Base-by-base conservation (phyloP, 2,329 filamentous ascomycete species). In the Fusarium nematophilum region DNA sequence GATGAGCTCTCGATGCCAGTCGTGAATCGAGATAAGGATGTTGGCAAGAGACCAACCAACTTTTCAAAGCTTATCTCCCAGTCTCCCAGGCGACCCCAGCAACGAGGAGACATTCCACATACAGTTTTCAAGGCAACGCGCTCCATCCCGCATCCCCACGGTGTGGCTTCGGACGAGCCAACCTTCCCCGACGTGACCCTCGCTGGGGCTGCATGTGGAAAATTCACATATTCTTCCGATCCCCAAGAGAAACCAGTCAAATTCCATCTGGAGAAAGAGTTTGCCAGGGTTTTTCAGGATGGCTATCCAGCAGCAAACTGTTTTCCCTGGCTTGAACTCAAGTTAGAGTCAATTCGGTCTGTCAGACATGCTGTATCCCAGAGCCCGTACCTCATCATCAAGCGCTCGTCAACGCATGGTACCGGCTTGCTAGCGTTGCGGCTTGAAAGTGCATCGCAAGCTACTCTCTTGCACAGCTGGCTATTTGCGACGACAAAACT, bases 1-100 rank as follows among this genome's bases (percentile, higher is more conserved):
- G 74, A 76, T 43, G 73, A 76, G 54, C 62, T 76, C 10, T 60
- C 47, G 23, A 47, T 18, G 3, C 25, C 51, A 5, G 36, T 30
- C 13, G 38, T 33, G 18, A 47, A 43, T 30, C 37, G 21, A 23
- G 40, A 31, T n/a, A 34, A 36, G 26, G 30, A 33, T n/a, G 9
- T 44, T 38, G 15, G 13, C 10, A 64, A 64, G 25, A 62, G 45
- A 17, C 3, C 9, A 14, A 61, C 48, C 36, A 64, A 62, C 30
- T 65, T 63, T 21, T 53, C 62, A 14, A 44, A 40, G 4, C 25
- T 66, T 8, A 15, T 46, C 9, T 49, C 51, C 9, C 51, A 52
- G n/a, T 27, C 53, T 40, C 25, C 44, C 3, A 29, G 26, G 18
- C 31, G 34, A 18, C 37, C 31, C 17, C 11, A 34, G 23, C 48